These are phyloP conservation scores for Barbatosphaeria neglecta DNA, from an alignment of 495 filamentous ascomycete species.

Conservation along the genomic window DNA sequence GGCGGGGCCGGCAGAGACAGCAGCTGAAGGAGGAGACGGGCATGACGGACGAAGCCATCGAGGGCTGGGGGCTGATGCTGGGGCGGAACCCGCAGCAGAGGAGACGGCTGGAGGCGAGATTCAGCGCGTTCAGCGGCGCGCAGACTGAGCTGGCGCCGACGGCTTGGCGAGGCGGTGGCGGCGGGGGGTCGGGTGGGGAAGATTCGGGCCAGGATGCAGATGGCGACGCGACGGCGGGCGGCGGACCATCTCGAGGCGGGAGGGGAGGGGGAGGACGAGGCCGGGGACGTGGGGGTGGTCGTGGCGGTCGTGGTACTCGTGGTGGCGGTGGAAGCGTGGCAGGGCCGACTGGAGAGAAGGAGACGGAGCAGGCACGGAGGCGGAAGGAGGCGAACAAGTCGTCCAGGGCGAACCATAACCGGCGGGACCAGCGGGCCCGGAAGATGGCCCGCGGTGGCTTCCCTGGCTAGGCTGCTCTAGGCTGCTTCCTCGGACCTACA, in stretches of 20 bases:
- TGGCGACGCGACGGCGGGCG: constrained; percentile 7
- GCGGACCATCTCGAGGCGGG: constrained; percentile 17
- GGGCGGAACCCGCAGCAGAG: constrained; percentile 53
- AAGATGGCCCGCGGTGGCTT: constrained; percentile 62
- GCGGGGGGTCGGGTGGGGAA: constrained; percentile 32
- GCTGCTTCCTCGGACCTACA: not conserved
- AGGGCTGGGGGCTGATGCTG: constrained; percentile 88
- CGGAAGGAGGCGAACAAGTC: constrained; percentile 57
- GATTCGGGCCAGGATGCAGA: constrained; percentile 31
- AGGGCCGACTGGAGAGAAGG: constrained; percentile 46
- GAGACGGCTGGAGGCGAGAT: constrained; percentile 53
- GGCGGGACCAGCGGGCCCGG: constrained; percentile 59
- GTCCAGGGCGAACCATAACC: constrained; percentile 51
- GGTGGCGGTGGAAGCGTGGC: constrained; percentile 46
- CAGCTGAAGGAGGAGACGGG: constrained; percentile 65
- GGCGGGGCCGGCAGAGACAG: constrained; percentile 47
- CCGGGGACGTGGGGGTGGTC: constrained; percentile 39
- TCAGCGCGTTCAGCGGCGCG: constrained; percentile 44
- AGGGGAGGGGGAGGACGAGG: constrained; percentile 40
- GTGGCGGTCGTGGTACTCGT: constrained; percentile 35
- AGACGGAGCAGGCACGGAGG: constrained; percentile 45
- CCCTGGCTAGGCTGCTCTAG: constrained; percentile 30
- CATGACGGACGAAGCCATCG: constrained; percentile 88
- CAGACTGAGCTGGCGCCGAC: constrained; percentile 53
- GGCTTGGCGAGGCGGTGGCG: constrained; percentile 42